These are phyloP conservation scores for Aspergillus fumigatus DNA, from an alignment of 2,329 filamentous ascomycete genomes.

Conservation along the genomic window DNA sequence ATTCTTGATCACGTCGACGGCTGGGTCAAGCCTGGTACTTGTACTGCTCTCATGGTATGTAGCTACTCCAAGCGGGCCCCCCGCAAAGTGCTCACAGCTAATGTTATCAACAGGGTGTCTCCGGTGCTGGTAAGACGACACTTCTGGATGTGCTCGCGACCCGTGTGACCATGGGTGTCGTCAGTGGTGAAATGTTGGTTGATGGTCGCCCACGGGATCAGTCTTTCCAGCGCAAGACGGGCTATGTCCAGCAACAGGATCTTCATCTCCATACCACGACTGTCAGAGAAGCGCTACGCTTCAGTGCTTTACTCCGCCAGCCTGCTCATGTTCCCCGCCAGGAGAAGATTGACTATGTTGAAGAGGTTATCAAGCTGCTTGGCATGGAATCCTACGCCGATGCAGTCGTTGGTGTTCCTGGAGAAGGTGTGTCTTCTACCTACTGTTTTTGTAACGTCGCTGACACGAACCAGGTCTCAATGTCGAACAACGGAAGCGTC, in stretches of 20 bases:
- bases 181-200: conserved; percentile 81
- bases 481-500: conserved; percentile 64
- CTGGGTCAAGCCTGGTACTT: conserved; percentile 87
- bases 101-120: conserved; percentile 56
- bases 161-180: conserved; percentile 82
- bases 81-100: conserved; percentile 3
- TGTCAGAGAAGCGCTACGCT: conserved; percentile 81
- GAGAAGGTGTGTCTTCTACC: conserved; percentile 57
- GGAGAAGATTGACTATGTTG: conserved; percentile 83
- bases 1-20: conserved; percentile 84
- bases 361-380: conserved; percentile 83
- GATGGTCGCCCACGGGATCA: conserved; percentile 68
- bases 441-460: background rate
- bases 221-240: conserved; percentile 87
- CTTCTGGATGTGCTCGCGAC: conserved; percentile 81
- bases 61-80: no score
- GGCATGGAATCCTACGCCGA: conserved; percentile 90
- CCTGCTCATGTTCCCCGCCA: conserved; percentile 65
- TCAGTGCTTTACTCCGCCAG: conserved; percentile 81
- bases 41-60: conserved; percentile 77
- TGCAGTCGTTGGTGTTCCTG: conserved; percentile 83
- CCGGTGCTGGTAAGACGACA: conserved; percentile 91
- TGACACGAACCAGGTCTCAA: conserved; percentile 42
- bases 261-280: conserved; percentile 79
- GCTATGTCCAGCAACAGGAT: conserved; percentile 91